phyloP scores from a whole-genome alignment of 2,329 filamentous ascomycete genomes.

The Colletotrichum cuscutae region DNA sequence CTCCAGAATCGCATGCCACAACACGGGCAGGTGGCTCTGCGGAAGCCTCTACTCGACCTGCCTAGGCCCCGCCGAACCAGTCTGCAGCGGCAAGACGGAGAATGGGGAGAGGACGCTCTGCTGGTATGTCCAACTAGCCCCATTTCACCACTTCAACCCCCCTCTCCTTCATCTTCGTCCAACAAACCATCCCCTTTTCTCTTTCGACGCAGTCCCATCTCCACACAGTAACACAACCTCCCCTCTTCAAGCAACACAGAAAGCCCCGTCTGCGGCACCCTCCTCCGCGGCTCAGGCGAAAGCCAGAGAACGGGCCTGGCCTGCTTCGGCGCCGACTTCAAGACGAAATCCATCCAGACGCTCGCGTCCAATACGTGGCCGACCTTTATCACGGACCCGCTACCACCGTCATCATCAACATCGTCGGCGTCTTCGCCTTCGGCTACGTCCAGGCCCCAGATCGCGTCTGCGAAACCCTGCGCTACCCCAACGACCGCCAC shows the following conservation, averaged over 20 bases:
- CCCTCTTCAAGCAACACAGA: neutral
- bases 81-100: neutral
- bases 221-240: too few relatives aligned
- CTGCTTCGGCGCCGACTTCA: constrained; percentile 5
- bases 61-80: neutral
- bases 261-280: neutral
- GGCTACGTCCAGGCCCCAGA: neutral
- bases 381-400: neutral
- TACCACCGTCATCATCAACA: too few relatives aligned
- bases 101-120: neutral
- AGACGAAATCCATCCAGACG: neutral
- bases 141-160: too few relatives aligned
- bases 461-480: neutral
- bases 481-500: neutral
- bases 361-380: neutral
- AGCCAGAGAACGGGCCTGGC: neutral
- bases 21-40: neutral
- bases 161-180: too few relatives aligned
- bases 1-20: neutral
- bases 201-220: too few relatives aligned
- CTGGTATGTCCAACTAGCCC: neutral
- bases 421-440: neutral
- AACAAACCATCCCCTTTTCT: too few relatives aligned
- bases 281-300: neutral
- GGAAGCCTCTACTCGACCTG: constrained; percentile 1